Percentiles rank a stretch among this genome's conserved stretches.
Evolutionary conservation across 2,329 filamentous ascomycete genomes (phyloP).

Genomic region (Apiospora koreana): DNA sequence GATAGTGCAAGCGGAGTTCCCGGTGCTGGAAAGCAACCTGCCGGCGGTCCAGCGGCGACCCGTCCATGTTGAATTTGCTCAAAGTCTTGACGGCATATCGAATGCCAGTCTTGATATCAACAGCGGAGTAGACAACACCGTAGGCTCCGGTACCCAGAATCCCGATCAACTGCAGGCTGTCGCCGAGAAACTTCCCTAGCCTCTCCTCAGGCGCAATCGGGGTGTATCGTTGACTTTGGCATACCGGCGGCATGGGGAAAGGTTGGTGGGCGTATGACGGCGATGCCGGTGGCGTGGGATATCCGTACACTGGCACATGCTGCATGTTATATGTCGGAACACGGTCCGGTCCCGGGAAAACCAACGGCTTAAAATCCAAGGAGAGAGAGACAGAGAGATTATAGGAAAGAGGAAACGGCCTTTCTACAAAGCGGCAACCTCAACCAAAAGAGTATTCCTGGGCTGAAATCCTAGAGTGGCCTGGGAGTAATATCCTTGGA

Average conservation of each 20-base stretch:
- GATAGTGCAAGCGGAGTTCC: conserved; percentile 89
- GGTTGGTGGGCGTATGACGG: conserved; percentile 50
- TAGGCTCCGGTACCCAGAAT: conserved; percentile 94
- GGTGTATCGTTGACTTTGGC: conserved; percentile 46
- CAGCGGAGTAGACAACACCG: conserved; percentile 89
- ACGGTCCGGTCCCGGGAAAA: conserved; percentile 9
- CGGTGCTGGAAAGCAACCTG: conserved; percentile 89
- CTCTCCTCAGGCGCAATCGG: conserved; percentile 77
- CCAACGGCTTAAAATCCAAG: conserved; percentile 10
- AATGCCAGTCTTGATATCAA: conserved; percentile 78
- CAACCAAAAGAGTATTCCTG: conserved; percentile 19
- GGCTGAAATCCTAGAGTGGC: conserved; percentile 21
- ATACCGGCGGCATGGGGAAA: conserved; percentile 38
- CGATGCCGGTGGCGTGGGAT: conserved; percentile 60
- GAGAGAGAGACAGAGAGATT: conserved; percentile 26
- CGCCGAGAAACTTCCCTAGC: conserved; percentile 80
- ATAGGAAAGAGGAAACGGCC: conserved; percentile 34
- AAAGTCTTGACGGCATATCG: conserved; percentile 96
- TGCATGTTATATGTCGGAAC: conserved; percentile 44
- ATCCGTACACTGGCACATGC: conserved; percentile 58
- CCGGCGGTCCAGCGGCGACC: conserved; percentile 73
- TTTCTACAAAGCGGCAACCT: conserved; percentile 31
- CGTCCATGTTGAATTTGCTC: conserved; percentile 80
- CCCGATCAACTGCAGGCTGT: conserved; percentile 78
- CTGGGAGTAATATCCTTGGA: conserved; percentile 13